Evolutionary conservation across 1,284 basidiomycete species (phyloP).

Genomic region (Takashimella tepidaria): DNA sequence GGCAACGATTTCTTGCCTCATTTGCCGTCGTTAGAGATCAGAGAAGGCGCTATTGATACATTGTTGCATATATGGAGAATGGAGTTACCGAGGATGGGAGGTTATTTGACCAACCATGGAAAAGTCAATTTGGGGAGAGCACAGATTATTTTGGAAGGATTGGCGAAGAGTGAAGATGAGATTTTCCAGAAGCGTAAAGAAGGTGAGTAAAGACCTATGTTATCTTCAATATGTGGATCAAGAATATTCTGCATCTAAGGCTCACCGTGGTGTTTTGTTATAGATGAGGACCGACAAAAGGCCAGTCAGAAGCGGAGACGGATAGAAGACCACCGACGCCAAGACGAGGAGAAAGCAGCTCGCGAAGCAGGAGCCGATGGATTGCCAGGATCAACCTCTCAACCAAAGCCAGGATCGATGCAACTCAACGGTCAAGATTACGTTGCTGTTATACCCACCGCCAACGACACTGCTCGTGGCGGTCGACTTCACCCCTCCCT

Average conservation of each 20-base stretch:
- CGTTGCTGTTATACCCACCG: slow-evolving; percentile 38
- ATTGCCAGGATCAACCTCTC: background rate
- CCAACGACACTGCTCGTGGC: slow-evolving; percentile 27
- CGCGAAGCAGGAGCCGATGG: slow-evolving; percentile 9
- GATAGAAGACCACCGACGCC: slow-evolving; percentile 61
- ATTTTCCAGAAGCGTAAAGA: slow-evolving; percentile 91
- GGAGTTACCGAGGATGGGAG: slow-evolving; percentile 90
- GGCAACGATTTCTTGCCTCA: slow-evolving; percentile 99
- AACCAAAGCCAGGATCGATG: slow-evolving; percentile 33
- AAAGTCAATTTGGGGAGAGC: slow-evolving; percentile 77
- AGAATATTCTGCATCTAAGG: too few species aligned
- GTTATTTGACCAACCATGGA: slow-evolving; percentile 93
- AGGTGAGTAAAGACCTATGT: slow-evolving; percentile 62
- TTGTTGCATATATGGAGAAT: slow-evolving; percentile 92
- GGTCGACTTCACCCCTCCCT: slow-evolving; percentile 51
- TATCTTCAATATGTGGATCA: too few species aligned
- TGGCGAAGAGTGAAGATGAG: slow-evolving; percentile 87
- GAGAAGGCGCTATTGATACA: slow-evolving; percentile 97
- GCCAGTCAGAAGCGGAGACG: slow-evolving; percentile 81
- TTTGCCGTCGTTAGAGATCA: slow-evolving; percentile 94
- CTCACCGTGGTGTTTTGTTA: background rate
- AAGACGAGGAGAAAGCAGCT: slow-evolving; percentile 45
- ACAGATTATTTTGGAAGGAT: slow-evolving; percentile 90
- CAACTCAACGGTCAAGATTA: slow-evolving; percentile 46
- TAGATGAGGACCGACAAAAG: slow-evolving; percentile 89